Evolutionary conservation across 1,139 yeast genomes (phyloP).

Genomic region (Hyphopichia pseudoburtonii): DNA sequence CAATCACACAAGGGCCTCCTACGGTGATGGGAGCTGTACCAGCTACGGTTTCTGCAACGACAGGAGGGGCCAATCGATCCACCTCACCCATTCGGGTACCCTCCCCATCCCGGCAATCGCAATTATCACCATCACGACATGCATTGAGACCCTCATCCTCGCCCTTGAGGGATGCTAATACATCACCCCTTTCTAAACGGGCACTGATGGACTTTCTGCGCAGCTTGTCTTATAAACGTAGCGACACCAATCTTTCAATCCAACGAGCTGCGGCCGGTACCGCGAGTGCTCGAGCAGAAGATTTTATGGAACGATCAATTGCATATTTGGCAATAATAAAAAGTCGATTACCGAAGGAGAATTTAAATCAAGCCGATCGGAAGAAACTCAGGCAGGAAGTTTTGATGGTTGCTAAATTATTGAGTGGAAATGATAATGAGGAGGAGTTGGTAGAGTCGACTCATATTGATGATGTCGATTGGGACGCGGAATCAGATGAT

Average conservation of each 20-base stretch:
- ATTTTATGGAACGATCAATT: constrained; percentile 11
- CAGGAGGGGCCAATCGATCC: no score
- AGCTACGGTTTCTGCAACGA: no score
- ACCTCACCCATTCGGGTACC: constrained; percentile 4
- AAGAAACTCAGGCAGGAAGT: constrained; percentile 10
- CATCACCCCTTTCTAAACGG: no score
- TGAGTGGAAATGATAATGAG: constrained; percentile 9
- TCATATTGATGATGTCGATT: constrained; percentile 1
- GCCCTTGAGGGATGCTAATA: no score
- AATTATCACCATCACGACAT: neutral
- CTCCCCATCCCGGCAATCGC: no score
- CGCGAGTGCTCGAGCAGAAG: neutral
- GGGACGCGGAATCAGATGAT: constrained; percentile 3
- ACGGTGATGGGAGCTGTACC: no score
- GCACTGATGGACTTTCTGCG: constrained; percentile 1
- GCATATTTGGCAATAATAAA: constrained; percentile 12
- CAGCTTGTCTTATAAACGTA: neutral
- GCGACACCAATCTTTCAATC: neutral
- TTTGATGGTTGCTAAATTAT: no score
- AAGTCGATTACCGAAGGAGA: constrained; percentile 8
- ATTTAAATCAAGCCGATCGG: constrained; percentile 11
- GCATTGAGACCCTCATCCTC: no score
- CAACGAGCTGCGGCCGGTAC: neutral
- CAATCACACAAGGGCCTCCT: no score
- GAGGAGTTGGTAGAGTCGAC: neutral